Conservation (phyloP, 148 eudicot species). For the Polygonum maritimum region DNA sequence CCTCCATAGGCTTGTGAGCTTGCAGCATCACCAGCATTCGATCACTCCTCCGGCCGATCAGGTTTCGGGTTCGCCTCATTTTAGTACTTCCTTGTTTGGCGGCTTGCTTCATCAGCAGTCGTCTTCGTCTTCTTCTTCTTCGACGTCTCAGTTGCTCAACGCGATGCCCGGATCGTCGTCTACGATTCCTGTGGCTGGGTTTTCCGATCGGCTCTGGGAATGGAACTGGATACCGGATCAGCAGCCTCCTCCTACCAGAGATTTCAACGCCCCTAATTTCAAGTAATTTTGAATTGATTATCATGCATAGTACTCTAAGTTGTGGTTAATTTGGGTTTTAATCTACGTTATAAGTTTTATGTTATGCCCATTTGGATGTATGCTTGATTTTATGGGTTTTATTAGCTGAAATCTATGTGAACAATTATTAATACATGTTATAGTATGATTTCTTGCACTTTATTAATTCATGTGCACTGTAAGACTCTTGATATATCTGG, state of each 20-base stretch:
- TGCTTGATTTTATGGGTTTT: background rate
- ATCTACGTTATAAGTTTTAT: background rate
- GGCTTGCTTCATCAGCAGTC: constrained; percentile 4
- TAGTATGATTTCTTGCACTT: background rate
- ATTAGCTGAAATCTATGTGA: background rate
- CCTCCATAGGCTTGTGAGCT: constrained; percentile 49
- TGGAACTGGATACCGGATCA: constrained; percentile 49
- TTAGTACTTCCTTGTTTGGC: background rate
- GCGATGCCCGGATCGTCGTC: constrained; percentile 14
- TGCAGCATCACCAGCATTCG: constrained; percentile 39
- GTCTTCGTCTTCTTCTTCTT: constrained; percentile 4
- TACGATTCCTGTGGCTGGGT: constrained; percentile 16
- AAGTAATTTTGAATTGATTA: constrained; percentile 29
- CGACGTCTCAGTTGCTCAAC: constrained; percentile 10
- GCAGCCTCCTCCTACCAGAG: constrained; percentile 21
- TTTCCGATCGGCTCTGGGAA: constrained; percentile 56
- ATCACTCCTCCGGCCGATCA: background rate
- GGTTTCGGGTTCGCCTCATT: too few relatives aligned
- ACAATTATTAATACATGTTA: background rate
- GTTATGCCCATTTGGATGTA: too few relatives aligned
- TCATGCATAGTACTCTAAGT: background rate
- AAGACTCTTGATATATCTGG: background rate
- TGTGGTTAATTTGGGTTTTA: background rate
- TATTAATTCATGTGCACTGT: background rate
- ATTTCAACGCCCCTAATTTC: constrained; percentile 45